Base-by-base conservation (phyloP, 495 filamentous ascomycete genomes). In the Ascodesmis nigricans region DNA sequence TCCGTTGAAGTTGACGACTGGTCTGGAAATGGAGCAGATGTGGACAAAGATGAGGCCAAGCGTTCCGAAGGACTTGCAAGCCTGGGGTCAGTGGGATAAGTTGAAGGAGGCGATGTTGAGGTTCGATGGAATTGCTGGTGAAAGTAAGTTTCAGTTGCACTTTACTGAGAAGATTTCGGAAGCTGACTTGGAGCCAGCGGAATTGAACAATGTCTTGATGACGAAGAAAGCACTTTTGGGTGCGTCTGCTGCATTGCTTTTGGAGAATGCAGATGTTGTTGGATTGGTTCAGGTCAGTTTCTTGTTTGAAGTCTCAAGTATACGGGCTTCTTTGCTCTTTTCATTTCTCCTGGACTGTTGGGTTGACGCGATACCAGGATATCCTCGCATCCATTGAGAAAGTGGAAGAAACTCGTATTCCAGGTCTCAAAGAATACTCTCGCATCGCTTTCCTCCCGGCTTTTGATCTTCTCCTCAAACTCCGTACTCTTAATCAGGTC, bases 21-120 rank as follows among this genome's bases (percentile, higher is more conserved):
- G 83, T 1, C 62, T 80, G 11, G 72, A 69, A 40, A 91, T 95
- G 79, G 78, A 91, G 49, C 55, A 54, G 17, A 60, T 95, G 1
- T 97, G 87, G 87, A 63, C 63, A 23, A 42, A 54, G 0, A 68
- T 84, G 43, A 64, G 70, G 43, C 81, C 82, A 8, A 56, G 60
- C 4, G 69, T 76, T 3, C 61, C 70, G 16, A 47, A 56, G 14
- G 65, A 64, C 16, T 54, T 67, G 20, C 32, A 47, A 3, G 61
- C 65, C 21, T 53, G 76, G 28, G 38, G 55, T 8, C 57, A 63
- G 4, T 52, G 73, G 9, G 40, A 66, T 7, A 56, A 66, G 10
- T 52, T 91, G 46, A 74, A 84, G 49, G 50, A 52, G 2, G 64
- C 87, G n/a, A 75, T 73, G 0, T 63, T 66, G 26, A 60, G 71